These are phyloP conservation scores for Podaxis sp. DNA, from an alignment of 768 basidiomycete species.

Conservation along the genomic window DNA sequence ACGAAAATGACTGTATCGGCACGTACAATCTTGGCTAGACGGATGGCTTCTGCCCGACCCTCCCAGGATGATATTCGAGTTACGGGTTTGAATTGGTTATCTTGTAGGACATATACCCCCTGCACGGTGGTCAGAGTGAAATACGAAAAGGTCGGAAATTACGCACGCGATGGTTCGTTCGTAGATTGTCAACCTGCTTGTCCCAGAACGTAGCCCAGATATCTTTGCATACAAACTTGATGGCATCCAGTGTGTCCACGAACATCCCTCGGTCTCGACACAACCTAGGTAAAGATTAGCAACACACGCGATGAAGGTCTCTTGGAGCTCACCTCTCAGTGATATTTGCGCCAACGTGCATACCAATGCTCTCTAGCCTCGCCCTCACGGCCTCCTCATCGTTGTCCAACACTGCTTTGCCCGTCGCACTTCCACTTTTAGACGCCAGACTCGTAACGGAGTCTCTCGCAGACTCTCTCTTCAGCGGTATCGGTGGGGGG, in stretches of 20 bases:
- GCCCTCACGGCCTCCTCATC: slow-evolving; percentile 71
- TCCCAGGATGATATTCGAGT: slow-evolving; percentile 78
- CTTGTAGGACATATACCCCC: slow-evolving; percentile 94
- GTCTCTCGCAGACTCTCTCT: slow-evolving; percentile 43
- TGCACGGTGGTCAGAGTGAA: slow-evolving; percentile 25
- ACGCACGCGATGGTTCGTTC: slow-evolving; percentile 89
- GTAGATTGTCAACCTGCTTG: slow-evolving; percentile 92
- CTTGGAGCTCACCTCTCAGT: slow-evolving; percentile 68
- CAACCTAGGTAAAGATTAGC: slow-evolving; percentile 44
- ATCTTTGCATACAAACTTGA: slow-evolving; percentile 97
- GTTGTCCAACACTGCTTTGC: slow-evolving; percentile 47
- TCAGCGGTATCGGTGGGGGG: slow-evolving; percentile 36
- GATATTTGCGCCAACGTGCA: slow-evolving; percentile 84
- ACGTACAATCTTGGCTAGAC: slow-evolving; percentile 67
- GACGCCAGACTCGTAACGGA: slow-evolving; percentile 42
- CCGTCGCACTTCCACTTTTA: slow-evolving; percentile 30
- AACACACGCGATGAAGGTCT: not conserved
- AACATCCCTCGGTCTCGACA: slow-evolving; percentile 76
- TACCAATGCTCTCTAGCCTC: slow-evolving; percentile 79
- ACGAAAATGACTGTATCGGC: not conserved
- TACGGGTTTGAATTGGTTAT: slow-evolving; percentile 87
- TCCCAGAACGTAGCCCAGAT: slow-evolving; percentile 92
- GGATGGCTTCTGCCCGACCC: slow-evolving; percentile 70
- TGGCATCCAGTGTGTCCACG: slow-evolving; percentile 79
- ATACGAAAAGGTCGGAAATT: not conserved